Evolutionary conservation across 1,284 basidiomycete genomes (phyloP).

Genomic region (Dichomitus squalens): DNA sequence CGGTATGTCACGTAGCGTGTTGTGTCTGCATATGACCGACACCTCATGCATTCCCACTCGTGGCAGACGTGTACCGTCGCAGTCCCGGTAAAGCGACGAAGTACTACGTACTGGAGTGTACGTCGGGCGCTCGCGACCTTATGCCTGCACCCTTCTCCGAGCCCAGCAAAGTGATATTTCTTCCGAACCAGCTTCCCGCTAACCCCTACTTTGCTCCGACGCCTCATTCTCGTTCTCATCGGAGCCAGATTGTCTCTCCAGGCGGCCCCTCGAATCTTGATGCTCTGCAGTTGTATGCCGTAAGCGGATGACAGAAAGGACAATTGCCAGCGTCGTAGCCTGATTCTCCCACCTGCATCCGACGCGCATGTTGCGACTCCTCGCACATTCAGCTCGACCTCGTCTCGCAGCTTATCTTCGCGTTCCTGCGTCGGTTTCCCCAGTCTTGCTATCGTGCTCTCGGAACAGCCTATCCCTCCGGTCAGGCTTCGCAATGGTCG

Average conservation of each 20-base stretch:
- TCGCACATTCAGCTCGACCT: conserved; percentile 15
- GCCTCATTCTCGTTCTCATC: not conserved
- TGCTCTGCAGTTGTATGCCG: conserved; percentile 11
- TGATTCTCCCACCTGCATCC: conserved; percentile 4
- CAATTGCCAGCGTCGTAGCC: conserved; percentile 6
- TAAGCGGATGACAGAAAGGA: not conserved
- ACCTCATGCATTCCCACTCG: too few species aligned
- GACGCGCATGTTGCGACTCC: conserved; percentile 22
- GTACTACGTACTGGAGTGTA: not conserved
- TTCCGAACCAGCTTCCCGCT: not conserved
- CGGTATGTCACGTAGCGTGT: not conserved
- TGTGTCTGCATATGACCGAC: not conserved
- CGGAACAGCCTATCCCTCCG: conserved; percentile 3
- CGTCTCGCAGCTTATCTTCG: conserved; percentile 9
- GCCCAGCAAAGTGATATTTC: not conserved
- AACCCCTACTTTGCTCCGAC: not conserved
- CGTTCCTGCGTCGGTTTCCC: not conserved
- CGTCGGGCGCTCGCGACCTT: not conserved
- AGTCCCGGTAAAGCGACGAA: not conserved
- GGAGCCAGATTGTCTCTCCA: not conserved
- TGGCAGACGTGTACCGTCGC: not conserved
- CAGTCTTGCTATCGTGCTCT: not conserved
- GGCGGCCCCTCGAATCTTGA: not conserved
- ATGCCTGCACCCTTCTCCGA: too few species aligned
- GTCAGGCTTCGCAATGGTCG: conserved; percentile 19